phyloP scores from a whole-genome alignment of 1,139 yeast genomes.

The Torulaspora globosa region DNA sequence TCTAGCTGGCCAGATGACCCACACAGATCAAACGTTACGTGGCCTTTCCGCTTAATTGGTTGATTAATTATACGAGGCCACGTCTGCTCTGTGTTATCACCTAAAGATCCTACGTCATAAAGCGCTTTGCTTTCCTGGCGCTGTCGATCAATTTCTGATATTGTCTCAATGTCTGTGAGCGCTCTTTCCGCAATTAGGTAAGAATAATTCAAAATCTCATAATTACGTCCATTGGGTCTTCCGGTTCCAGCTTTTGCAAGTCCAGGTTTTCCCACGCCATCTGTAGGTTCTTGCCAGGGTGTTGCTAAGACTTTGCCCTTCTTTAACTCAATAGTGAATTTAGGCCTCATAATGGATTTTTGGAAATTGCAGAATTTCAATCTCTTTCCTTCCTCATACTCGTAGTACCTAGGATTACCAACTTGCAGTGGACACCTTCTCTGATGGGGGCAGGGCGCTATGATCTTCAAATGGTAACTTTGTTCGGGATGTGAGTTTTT shows the following conservation, averaged over 20 bases:
- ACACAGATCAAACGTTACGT: conserved; percentile 77
- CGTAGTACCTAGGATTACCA: conserved; percentile 65
- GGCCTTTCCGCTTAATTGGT: conserved; percentile 79
- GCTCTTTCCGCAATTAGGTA: conserved; percentile 72
- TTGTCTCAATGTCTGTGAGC: conserved; percentile 31
- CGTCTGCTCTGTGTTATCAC: conserved; percentile 39
- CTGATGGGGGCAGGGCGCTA: conserved; percentile 94
- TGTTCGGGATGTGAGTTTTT: conserved; percentile 30
- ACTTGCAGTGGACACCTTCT: conserved; percentile 81
- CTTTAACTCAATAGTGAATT: conserved; percentile 72
- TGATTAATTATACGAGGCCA: conserved; percentile 74
- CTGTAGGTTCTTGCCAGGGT: conserved; percentile 61
- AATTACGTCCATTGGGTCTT: conserved; percentile 65
- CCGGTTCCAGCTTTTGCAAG: conserved; percentile 56
- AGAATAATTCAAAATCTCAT: conserved; percentile 70
- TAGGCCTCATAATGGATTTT: conserved; percentile 72
- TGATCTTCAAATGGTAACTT: conserved; percentile 54
- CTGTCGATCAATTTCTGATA: conserved; percentile 30
- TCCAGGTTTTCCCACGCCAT: conserved; percentile 49
- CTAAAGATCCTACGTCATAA: conserved; percentile 25
- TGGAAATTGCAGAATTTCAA: conserved; percentile 73
- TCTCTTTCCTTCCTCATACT: conserved; percentile 56
- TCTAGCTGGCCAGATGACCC: conserved; percentile 75
- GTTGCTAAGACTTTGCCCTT: conserved; percentile 73
- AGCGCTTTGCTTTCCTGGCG: conserved; percentile 26